phyloP scores from a whole-genome alignment of 768 basidiomycete genomes.

The Suillus paluster region DNA sequence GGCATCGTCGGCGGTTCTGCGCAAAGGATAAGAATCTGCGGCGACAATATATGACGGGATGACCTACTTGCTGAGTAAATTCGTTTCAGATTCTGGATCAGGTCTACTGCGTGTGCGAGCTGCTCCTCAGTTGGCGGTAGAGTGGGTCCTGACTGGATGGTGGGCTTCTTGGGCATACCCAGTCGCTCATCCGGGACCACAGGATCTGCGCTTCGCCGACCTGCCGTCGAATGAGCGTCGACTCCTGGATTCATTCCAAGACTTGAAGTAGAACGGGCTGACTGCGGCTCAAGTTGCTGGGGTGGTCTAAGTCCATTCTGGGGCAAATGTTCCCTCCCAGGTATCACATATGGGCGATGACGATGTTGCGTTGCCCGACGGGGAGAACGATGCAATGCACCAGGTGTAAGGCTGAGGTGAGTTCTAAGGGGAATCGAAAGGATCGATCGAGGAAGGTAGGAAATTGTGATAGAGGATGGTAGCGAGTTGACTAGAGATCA shows the following conservation, averaged over 20 bases:
- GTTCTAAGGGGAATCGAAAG: no score
- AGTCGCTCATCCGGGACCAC: slow-evolving; percentile 10
- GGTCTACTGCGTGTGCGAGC: slow-evolving; percentile 32
- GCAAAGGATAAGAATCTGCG: slow-evolving; percentile 15
- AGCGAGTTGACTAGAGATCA: no score
- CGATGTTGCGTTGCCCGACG: no score
- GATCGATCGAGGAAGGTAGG: no score
- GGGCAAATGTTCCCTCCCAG: no score
- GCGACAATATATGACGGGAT: slow-evolving; percentile 16
- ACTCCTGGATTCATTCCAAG: slow-evolving; percentile 24
- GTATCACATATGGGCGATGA: no score
- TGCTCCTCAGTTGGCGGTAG: slow-evolving; percentile 37
- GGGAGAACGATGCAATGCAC: no score
- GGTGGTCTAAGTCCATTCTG: no score
- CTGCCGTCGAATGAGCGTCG: slow-evolving; percentile 18
- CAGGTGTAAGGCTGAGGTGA: no score
- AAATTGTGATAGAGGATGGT: no score
- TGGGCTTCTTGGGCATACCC: slow-evolving; percentile 12
- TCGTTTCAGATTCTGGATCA: slow-evolving; percentile 38
- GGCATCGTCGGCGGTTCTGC: slow-evolving; percentile 42
- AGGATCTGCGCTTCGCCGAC: neutral
- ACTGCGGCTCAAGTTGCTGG: neutral
- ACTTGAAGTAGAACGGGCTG: neutral
- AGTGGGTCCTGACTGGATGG: neutral
- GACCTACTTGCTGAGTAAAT: slow-evolving; percentile 37